Evolutionary conservation across 176 grass and related monocot species (phyloP).

Genomic region (Oropetium thomaeum): DNA sequence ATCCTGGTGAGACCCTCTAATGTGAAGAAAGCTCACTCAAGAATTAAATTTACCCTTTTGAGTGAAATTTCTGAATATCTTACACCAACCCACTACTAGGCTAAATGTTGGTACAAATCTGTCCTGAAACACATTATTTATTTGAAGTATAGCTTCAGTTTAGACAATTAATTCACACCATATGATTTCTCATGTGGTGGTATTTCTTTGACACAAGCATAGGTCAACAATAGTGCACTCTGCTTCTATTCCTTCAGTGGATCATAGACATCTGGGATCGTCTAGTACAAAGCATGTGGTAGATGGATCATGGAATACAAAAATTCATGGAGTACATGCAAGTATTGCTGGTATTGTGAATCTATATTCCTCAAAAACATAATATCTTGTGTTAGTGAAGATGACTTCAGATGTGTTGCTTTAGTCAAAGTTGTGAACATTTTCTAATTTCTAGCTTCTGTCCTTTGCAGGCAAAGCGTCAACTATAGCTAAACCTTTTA

Average conservation of each 20-base stretch:
- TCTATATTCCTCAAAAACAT: not conserved
- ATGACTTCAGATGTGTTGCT: not conserved
- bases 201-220: not conserved
- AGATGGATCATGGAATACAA: constrained; percentile 29
- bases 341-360: constrained; percentile 32
- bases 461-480: constrained; percentile 31
- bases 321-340: constrained; percentile 25
- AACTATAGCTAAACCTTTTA: constrained; percentile 7
- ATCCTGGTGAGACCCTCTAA: not conserved
- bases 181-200: not conserved
- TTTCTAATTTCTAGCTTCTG: not conserved
- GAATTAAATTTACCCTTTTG: not conserved
- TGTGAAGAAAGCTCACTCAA: not conserved
- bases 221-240: constrained; percentile 38
- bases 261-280: constrained; percentile 5
- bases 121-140: not conserved
- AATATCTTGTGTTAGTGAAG: not conserved
- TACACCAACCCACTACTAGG: not conserved
- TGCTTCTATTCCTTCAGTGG: constrained; percentile 36
- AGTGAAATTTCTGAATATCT: constrained; percentile 16
- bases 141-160: not conserved
- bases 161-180: not conserved
- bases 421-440: not conserved
- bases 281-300: constrained; percentile 34
- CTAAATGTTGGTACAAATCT: not conserved